phyloP scores from a whole-genome alignment of 2,329 filamentous ascomycete genomes.

The Thyridium curvatum region DNA sequence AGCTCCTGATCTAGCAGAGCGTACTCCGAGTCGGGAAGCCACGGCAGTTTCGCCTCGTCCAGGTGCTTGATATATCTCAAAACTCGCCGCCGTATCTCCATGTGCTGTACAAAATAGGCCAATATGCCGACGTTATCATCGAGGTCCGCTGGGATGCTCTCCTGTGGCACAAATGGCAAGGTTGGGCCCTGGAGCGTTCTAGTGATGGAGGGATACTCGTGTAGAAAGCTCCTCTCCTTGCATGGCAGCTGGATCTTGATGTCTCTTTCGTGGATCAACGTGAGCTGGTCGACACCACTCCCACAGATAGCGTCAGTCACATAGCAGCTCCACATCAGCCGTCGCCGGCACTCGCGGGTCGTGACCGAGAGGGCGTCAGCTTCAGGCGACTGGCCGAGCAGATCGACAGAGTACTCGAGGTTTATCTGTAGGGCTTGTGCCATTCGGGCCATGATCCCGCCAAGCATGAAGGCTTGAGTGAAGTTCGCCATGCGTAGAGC shows the following conservation, averaged over 20 bases:
- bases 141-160: not conserved
- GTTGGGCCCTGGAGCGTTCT: not conserved
- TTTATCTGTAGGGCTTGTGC: constrained; percentile 7
- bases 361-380: not conserved
- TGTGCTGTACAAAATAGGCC: not conserved
- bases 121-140: no score
- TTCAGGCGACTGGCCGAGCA: not conserved
- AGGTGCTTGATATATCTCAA: constrained; percentile 32
- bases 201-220: not conserved
- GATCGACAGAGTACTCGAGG: constrained; percentile 4
- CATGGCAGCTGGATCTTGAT: constrained; percentile 4
- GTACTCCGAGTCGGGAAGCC: constrained; percentile 36
- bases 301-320: constrained; percentile 1
- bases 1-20: constrained; percentile 31
- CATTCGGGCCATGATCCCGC: constrained; percentile 6
- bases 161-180: not conserved
- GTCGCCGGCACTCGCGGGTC: constrained; percentile 1
- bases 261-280: not conserved
- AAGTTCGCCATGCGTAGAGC: constrained; percentile 22
- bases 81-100: constrained; percentile 1
- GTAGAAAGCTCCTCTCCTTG: constrained; percentile 2
- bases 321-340: constrained; percentile 5
- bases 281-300: constrained; percentile 8
- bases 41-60: constrained; percentile 30
- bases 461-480: constrained; percentile 20